phyloP scores from a whole-genome alignment of 2,329 filamentous ascomycete genomes.

The Celoporthe dispersa region DNA sequence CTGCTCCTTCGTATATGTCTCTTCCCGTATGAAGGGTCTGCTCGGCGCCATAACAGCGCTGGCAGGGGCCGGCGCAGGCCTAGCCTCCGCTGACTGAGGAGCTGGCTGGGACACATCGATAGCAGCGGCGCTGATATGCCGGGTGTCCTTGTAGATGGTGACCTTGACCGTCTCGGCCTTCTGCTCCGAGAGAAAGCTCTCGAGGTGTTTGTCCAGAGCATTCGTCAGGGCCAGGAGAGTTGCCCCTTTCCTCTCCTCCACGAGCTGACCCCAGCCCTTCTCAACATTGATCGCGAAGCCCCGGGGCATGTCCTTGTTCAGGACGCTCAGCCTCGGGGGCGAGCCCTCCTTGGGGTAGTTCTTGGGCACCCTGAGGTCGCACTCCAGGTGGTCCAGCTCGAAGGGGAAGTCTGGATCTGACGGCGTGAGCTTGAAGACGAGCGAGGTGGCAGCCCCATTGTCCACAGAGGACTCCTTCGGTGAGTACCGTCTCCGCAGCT shows the following conservation, averaged over 20 bases:
- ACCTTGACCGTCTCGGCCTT: slow-evolving; percentile 76
- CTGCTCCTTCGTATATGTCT: slow-evolving; percentile 62
- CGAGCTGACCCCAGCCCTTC: slow-evolving; percentile 70
- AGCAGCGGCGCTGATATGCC: slow-evolving; percentile 44
- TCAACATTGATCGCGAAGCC: slow-evolving; percentile 79
- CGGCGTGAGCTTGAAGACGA: slow-evolving; percentile 69
- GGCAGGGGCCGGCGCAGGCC: neutral
- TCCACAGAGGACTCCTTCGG: slow-evolving; percentile 49
- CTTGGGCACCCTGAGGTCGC: slow-evolving; percentile 66
- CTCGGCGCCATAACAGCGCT: slow-evolving; percentile 11
- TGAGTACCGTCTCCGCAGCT: slow-evolving; percentile 70
- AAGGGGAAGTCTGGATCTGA: slow-evolving; percentile 87
- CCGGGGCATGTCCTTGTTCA: slow-evolving; percentile 54
- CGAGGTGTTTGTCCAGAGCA: slow-evolving; percentile 72
- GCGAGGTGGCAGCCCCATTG: slow-evolving; percentile 53
- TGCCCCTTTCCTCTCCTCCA: slow-evolving; percentile 54
- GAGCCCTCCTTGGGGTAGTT: slow-evolving; percentile 57
- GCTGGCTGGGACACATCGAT: slow-evolving; percentile 1
- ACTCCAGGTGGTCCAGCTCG: slow-evolving; percentile 71
- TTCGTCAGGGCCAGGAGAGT: slow-evolving; percentile 72
- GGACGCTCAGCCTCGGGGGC: slow-evolving; percentile 22
- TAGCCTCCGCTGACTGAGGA: slow-evolving; percentile 4
- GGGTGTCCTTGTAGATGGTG: slow-evolving; percentile 62
- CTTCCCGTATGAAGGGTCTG: slow-evolving; percentile 46
- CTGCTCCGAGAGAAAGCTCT: slow-evolving; percentile 69